Percentiles rank a stretch among this genome's conserved stretches.
phyloP scores from a whole-genome alignment of 208 protist species.

The Trypanosoma platydactyli region DNA sequence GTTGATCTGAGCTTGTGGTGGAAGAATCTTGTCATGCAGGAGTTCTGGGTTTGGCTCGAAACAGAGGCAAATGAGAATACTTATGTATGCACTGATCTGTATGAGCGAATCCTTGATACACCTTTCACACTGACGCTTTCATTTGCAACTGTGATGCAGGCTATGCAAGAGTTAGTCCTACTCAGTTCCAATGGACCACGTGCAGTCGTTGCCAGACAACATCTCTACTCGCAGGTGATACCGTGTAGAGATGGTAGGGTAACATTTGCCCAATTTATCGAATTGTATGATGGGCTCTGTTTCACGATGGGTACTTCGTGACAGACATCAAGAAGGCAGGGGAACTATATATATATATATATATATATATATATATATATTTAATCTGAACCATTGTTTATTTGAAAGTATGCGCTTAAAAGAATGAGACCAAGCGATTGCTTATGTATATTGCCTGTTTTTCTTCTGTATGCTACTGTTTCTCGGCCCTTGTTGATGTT shows the following conservation, averaged over 20 bases:
- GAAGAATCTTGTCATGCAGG: not conserved
- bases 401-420: too few species aligned
- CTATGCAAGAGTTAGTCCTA: not conserved
- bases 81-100: not conserved
- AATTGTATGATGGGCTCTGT: not conserved
- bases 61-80: not conserved
- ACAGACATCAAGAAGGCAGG: not conserved
- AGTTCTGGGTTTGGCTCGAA: not conserved
- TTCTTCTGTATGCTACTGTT: too few species aligned
- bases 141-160: not conserved
- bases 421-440: too few species aligned
- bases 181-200: not conserved
- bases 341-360: too few species aligned
- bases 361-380: too few species aligned
- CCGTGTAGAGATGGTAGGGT: not conserved
- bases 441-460: too few species aligned
- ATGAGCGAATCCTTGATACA: not conserved
- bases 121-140: not conserved
- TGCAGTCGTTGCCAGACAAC: not conserved
- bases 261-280: not conserved
- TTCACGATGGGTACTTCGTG: not conserved
- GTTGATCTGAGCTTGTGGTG: slow-evolving; percentile 3
- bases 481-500: not conserved
- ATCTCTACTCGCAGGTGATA: not conserved
- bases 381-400: too few species aligned